phyloP scores from a whole-genome alignment of 768 basidiomycete genomes.

The Lactifluus piperatus region DNA sequence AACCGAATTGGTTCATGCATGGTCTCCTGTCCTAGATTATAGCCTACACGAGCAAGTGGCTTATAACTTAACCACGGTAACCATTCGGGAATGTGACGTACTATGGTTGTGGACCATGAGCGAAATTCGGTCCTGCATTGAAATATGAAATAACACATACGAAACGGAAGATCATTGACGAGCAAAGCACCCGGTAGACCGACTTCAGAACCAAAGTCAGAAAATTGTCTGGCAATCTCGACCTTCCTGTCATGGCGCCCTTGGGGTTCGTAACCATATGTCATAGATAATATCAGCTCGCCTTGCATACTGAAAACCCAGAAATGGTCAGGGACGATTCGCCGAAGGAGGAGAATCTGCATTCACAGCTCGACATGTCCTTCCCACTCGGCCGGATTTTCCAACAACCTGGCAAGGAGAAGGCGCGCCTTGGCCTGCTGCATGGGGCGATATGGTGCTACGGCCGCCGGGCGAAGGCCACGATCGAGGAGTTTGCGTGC shows the following conservation, averaged over 20 bases:
- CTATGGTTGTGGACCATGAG: not conserved
- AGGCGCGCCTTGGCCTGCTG: not conserved
- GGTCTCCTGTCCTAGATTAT: not conserved
- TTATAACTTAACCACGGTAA: constrained; percentile 4
- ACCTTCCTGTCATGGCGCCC: not conserved
- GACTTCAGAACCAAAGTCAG: not conserved
- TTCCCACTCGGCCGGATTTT: not conserved
- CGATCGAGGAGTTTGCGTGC: not conserved
- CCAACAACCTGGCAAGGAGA: not conserved
- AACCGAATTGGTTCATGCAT: constrained; percentile 1
- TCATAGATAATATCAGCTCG: not conserved
- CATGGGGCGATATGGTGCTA: not conserved
- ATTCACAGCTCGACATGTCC: not conserved
- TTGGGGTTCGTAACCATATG: not conserved
- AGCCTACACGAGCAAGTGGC: not conserved
- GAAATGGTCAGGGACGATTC: not conserved
- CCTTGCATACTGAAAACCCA: not conserved
- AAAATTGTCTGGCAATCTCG: not conserved
- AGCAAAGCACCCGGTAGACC: constrained; percentile 3
- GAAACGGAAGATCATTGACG: constrained; percentile 10
- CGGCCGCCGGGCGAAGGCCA: not conserved
- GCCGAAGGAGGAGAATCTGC: not conserved
- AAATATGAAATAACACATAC: not conserved
- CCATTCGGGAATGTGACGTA: constrained; percentile 6
- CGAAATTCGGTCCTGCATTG: not conserved